Evolutionary conservation across 306 rosid species (phyloP).

Genomic region (Medicago ruthenica): DNA sequence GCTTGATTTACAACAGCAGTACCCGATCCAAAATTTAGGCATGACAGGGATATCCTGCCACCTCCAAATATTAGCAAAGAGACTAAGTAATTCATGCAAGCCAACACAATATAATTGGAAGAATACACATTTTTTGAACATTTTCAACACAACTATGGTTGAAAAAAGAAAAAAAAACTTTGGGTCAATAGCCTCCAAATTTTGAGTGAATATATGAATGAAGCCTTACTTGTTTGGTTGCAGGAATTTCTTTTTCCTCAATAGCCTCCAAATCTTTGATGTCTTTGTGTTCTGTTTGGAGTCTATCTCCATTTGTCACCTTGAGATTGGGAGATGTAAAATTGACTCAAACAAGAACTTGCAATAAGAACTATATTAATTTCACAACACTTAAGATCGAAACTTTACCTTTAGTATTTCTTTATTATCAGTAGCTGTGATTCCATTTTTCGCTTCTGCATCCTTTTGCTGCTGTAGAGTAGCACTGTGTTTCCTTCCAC

Average conservation of each 20-base stretch:
- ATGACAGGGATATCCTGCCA: constrained; percentile 41
- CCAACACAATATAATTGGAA: background rate
- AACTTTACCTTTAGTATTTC: constrained; percentile 42
- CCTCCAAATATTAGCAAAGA: constrained; percentile 36
- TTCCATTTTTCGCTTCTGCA: constrained; percentile 34
- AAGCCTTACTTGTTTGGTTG: constrained; percentile 42
- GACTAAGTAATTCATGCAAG: background rate
- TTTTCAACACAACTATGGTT: background rate
- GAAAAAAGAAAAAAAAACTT: background rate
- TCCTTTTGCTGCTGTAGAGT: constrained; percentile 5
- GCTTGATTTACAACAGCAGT: too few relatives aligned
- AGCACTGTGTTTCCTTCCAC: constrained; percentile 49
- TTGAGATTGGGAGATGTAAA: too few relatives aligned
- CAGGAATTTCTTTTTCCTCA: constrained; percentile 42
- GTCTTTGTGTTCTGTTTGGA: constrained; percentile 28
- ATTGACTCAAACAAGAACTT: background rate
- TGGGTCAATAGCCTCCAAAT: background rate
- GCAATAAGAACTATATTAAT: background rate
- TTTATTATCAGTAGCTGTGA: constrained; percentile 30
- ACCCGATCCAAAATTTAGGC: constrained; percentile 13
- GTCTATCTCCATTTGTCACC: constrained; percentile 38
- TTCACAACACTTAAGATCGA: constrained; percentile 17
- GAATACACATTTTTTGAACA: background rate
- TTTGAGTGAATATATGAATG: constrained; percentile 26
- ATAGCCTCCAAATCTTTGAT: constrained; percentile 41